A percentile compares a stretch with the other conserved stretches of the same genome.
Evolutionary conservation across 176 grass and related monocot genomes (phyloP).

Genomic region (Puya raimondii): DNA sequence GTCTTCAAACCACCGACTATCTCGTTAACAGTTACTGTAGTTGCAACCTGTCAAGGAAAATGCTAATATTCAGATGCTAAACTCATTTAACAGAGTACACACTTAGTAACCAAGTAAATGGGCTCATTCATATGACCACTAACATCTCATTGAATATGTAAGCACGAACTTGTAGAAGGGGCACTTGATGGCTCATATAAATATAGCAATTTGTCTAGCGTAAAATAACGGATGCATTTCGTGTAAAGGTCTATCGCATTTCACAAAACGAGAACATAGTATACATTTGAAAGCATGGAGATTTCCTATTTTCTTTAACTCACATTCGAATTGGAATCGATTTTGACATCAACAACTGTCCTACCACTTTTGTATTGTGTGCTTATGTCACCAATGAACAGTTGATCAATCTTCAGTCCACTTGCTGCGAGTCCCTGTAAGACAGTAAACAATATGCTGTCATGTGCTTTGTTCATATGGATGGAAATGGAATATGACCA

Average conservation of each 20-base stretch:
- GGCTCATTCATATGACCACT: neutral
- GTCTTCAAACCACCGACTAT: constrained; percentile 53
- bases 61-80: constrained; percentile 19
- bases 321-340: constrained; percentile 74
- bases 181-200: too few species aligned
- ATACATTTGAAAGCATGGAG: neutral
- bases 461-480: neutral
- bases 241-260: neutral
- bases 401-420: constrained; percentile 56
- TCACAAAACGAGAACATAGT: neutral
- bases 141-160: too few species aligned
- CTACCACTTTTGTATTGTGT: constrained; percentile 56
- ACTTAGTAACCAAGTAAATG: constrained; percentile 2
- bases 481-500: neutral
- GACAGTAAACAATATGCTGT: neutral
- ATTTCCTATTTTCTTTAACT: neutral
- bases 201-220: too few species aligned
- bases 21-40: constrained; percentile 66
- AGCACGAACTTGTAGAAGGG: too few species aligned
- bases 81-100: neutral
- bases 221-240: too few species aligned
- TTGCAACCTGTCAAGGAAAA: constrained; percentile 48
- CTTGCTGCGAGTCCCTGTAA: constrained; percentile 56
- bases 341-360: constrained; percentile 62
- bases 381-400: constrained; percentile 72